Percentiles rank a stretch among this genome's conserved stretches.
Evolutionary conservation across 2,329 filamentous ascomycete genomes (phyloP).

Genomic region (Aureobasidium uvarum): DNA sequence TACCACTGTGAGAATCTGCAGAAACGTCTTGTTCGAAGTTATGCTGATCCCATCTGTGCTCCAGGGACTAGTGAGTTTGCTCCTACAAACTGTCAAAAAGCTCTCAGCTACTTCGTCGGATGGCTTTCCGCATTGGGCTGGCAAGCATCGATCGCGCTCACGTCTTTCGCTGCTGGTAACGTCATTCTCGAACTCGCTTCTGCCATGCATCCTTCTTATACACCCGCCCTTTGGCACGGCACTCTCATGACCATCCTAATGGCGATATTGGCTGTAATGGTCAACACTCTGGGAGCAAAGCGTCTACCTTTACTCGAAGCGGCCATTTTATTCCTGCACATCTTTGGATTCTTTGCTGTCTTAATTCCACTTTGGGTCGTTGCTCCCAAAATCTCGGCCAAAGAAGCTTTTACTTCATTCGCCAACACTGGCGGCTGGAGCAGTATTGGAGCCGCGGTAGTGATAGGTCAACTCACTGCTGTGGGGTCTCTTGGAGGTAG

Average conservation of each 20-base stretch:
- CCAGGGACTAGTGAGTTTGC: conserved; percentile 39
- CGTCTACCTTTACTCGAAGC: conserved; percentile 32
- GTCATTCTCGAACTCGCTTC: conserved; percentile 24
- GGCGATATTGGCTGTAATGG: conserved; percentile 31
- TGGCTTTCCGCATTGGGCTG: conserved; percentile 46
- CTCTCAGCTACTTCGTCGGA: conserved; percentile 40
- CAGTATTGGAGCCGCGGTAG: conserved; percentile 32
- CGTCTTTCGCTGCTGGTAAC: conserved; percentile 26
- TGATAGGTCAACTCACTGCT: conserved; percentile 28
- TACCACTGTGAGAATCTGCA: neutral
- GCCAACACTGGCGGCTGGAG: conserved; percentile 48
- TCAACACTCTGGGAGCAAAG: conserved; percentile 41
- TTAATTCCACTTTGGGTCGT: conserved; percentile 41
- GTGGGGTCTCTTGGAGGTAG: conserved; percentile 26
- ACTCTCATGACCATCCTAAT: conserved; percentile 33
- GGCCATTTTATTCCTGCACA: conserved; percentile 34
- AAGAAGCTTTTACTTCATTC: conserved; percentile 51
- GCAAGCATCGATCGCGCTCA: conserved; percentile 38
- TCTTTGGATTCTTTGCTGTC: conserved; percentile 31
- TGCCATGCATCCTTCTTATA: conserved; percentile 25
- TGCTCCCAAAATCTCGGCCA: conserved; percentile 43
- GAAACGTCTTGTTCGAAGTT: neutral
- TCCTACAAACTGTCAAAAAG: conserved; percentile 37
- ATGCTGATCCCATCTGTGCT: neutral
- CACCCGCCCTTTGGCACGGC: conserved; percentile 32